phyloP scores from a whole-genome alignment of 2,329 filamentous ascomycete genomes.

The Paraconiothyrium sp. region DNA sequence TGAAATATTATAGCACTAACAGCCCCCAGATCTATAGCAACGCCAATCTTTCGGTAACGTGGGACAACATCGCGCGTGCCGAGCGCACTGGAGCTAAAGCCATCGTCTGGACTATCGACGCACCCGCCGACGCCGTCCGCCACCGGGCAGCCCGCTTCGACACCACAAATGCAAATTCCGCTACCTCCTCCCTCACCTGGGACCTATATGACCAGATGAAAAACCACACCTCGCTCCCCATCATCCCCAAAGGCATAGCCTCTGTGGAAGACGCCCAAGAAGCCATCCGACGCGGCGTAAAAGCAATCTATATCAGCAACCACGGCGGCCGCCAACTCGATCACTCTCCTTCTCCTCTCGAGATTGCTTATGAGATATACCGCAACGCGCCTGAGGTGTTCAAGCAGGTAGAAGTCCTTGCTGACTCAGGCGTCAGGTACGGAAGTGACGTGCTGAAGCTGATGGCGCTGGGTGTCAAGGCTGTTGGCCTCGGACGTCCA shows the following conservation, averaged over 20 bases:
- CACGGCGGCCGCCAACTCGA: constrained; percentile 48
- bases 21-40: constrained; percentile 35
- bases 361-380: constrained; percentile 78
- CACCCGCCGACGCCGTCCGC: constrained; percentile 40
- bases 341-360: constrained; percentile 69
- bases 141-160: constrained; percentile 36
- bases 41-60: constrained; percentile 35
- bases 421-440: constrained; percentile 44
- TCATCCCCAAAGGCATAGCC: constrained; percentile 47
- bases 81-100: constrained; percentile 42
- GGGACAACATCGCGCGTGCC: constrained; percentile 33
- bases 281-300: constrained; percentile 39
- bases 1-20: not conserved
- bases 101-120: constrained; percentile 46
- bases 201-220: constrained; percentile 36
- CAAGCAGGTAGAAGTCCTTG: constrained; percentile 42
- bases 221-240: constrained; percentile 40
- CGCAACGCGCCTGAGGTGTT: constrained; percentile 53
- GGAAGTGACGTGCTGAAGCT: constrained; percentile 43
- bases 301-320: constrained; percentile 46
- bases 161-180: constrained; percentile 26
- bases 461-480: constrained; percentile 42
- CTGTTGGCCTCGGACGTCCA: constrained; percentile 55
- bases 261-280: constrained; percentile 44
- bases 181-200: constrained; percentile 21